Evolutionary conservation across 345 rosid species (phyloP).

Genomic region (Populus tremula): DNA sequence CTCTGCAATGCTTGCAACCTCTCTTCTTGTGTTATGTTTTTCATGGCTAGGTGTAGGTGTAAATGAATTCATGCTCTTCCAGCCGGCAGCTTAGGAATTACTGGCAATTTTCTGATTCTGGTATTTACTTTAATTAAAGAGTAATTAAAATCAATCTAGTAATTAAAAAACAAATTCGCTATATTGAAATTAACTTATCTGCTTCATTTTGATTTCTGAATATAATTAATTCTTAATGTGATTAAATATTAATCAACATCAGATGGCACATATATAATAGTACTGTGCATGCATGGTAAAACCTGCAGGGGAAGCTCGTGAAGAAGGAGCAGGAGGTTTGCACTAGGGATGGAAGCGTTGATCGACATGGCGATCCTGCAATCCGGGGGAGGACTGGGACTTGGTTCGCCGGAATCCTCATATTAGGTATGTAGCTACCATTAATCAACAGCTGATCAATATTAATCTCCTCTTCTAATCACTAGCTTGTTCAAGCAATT

Average conservation of each 20-base stretch:
- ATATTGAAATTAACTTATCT: no score
- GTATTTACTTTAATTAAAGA: no score
- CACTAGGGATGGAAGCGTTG: constrained; percentile 28
- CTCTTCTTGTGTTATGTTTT: not conserved
- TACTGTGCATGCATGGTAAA: not conserved
- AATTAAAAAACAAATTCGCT: no score
- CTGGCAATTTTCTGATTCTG: not conserved
- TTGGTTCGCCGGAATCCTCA: constrained; percentile 24
- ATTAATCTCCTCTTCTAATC: no score
- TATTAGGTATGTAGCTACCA: constrained; percentile 12
- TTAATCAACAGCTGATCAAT: no score
- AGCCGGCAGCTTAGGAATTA: no score
- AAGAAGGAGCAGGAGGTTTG: constrained; percentile 3
- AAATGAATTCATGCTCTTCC: not conserved
- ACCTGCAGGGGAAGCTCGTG: not conserved
- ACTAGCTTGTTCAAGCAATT: no score
- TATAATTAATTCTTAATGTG: not conserved
- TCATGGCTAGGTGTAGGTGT: not conserved
- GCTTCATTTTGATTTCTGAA: no score
- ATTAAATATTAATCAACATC: no score
- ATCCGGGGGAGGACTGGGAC: constrained; percentile 16
- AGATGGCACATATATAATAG: no score
- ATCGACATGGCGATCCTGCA: constrained; percentile 27
- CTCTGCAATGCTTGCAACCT: not conserved
- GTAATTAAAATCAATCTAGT: no score